Conservation (phyloP, 176 grass and related monocot species). For the Juncus effusus region DNA sequence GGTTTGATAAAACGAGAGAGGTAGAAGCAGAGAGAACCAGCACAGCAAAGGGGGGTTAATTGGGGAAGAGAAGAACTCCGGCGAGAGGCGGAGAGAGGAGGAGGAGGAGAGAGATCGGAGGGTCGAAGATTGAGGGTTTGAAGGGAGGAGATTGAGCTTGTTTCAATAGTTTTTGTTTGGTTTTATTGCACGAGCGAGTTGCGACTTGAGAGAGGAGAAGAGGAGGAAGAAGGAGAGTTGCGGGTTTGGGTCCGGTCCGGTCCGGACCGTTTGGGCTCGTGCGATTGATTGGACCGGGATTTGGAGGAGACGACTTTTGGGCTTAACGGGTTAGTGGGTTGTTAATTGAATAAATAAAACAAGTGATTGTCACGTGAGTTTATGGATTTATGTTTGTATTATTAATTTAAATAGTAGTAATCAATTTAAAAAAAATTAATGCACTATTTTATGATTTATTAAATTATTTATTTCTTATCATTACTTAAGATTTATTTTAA, state of each 20-base stretch:
- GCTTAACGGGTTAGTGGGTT: no score
- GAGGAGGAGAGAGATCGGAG: conserved; percentile 26
- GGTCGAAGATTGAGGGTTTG: conserved; percentile 16
- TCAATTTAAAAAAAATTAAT: no score
- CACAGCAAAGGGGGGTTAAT: neutral
- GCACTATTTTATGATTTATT: no score
- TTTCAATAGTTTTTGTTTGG: neutral
- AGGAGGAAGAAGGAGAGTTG: neutral
- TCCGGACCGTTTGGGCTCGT: neutral
- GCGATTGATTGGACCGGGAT: neutral
- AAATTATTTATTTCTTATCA: no score
- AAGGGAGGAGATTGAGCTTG: conserved; percentile 12
- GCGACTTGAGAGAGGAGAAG: conserved; percentile 11
- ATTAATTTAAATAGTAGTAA: no score
- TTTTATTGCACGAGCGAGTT: conserved; percentile 2
- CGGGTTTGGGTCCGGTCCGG: neutral
- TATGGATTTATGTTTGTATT: no score
- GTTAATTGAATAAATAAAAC: no score
- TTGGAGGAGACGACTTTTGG: no score
- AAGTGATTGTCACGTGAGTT: no score
- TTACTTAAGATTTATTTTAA: no score
- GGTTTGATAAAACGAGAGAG: conserved; percentile 52
- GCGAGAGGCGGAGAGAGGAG: neutral
- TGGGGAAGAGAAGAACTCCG: neutral
- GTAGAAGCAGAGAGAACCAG: neutral